phyloP scores from a whole-genome alignment of 1,284 basidiomycete genomes.

The Irpex sp. region DNA sequence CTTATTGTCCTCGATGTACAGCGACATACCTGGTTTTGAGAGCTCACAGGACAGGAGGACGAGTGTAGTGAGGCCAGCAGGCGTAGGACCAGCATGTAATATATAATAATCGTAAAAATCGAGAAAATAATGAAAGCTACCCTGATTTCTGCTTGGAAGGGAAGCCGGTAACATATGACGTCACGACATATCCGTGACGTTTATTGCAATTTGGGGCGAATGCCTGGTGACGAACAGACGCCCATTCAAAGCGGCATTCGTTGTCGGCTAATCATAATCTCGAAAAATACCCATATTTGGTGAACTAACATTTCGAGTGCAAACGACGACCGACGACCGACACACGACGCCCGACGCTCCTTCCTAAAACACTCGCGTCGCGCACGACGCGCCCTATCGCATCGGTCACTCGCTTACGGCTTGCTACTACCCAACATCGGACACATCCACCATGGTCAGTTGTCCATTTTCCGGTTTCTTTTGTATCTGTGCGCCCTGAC shows the following conservation, averaged over 20 bases:
- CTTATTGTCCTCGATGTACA: not conserved
- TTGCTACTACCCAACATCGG: not conserved
- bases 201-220: not conserved
- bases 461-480: not conserved
- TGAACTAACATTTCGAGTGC: not conserved
- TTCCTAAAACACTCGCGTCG: not conserved
- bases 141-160: not conserved
- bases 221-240: not conserved
- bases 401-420: not conserved
- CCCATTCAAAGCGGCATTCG: not conserved
- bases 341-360: conserved; percentile 1
- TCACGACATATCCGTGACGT: not conserved
- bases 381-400: not conserved
- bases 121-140: not conserved
- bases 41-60: not conserved
- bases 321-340: conserved; percentile 2
- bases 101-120: not conserved
- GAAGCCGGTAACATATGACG: not conserved
- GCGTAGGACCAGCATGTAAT: not conserved
- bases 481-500: not conserved
- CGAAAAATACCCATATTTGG: conserved; percentile 2
- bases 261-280: not conserved
- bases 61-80: not conserved
- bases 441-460: conserved; percentile 2
- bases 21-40: not conserved